phyloP scores from a whole-genome alignment of 2,329 filamentous ascomycete genomes.

The Beauveria scarabaeidicola region DNA sequence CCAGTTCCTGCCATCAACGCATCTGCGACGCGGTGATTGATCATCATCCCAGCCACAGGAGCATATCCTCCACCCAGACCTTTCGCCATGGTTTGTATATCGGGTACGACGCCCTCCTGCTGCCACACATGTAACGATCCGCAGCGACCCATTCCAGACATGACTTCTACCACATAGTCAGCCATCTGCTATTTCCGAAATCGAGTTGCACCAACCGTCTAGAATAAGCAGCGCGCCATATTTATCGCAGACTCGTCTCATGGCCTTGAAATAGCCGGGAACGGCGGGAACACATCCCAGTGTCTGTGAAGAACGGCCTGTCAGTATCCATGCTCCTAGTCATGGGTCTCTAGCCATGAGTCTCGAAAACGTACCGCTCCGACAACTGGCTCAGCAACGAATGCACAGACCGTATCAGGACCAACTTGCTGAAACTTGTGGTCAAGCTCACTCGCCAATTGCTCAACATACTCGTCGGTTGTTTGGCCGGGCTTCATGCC shows the following conservation, averaged over 20 bases:
- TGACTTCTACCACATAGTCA: slow-evolving; percentile 45
- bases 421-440: slow-evolving; percentile 56
- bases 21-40: slow-evolving; percentile 42
- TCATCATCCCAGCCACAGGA: slow-evolving; percentile 52
- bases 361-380: slow-evolving; percentile 36
- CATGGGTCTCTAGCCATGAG: too few species aligned
- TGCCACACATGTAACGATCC: slow-evolving; percentile 56
- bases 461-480: slow-evolving; percentile 47
- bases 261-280: slow-evolving; percentile 59
- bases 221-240: slow-evolving; percentile 68
- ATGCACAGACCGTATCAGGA: slow-evolving; percentile 57
- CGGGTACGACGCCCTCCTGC: slow-evolving; percentile 48
- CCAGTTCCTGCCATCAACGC: slow-evolving; percentile 29
- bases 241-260: slow-evolving; percentile 59
- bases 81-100: slow-evolving; percentile 60
- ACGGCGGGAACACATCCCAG: slow-evolving; percentile 60
- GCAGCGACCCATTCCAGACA: slow-evolving; percentile 57
- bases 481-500: slow-evolving; percentile 42
- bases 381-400: slow-evolving; percentile 64
- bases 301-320: slow-evolving; percentile 10
- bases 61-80: slow-evolving; percentile 56
- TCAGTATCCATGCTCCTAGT: neutral
- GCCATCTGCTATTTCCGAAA: neutral
- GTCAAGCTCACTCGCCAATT: slow-evolving; percentile 57
- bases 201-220: slow-evolving; percentile 25